These are phyloP conservation scores for Colletotrichum nymphaeae DNA, from an alignment of 2,329 filamentous ascomycete species.

Conservation along the genomic window DNA sequence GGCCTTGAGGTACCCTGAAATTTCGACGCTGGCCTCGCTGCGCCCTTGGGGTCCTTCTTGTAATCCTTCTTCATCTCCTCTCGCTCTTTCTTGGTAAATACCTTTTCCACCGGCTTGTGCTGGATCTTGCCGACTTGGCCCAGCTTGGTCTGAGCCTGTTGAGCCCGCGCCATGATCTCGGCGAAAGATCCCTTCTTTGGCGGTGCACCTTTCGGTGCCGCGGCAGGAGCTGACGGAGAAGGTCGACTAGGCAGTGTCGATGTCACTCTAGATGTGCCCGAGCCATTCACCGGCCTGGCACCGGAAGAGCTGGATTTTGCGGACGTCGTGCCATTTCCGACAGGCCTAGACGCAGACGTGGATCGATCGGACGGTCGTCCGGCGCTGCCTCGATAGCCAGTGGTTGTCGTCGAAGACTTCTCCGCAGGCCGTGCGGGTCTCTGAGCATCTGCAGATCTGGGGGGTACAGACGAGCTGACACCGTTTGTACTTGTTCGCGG, in stretches of 20 bases:
- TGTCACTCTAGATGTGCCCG: background rate
- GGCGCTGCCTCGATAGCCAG: conserved; percentile 35
- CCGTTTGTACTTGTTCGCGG: conserved; percentile 44
- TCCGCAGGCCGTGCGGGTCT: conserved; percentile 35
- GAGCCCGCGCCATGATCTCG: conserved; percentile 79
- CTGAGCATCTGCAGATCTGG: conserved; percentile 40
- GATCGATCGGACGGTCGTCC: conserved; percentile 28
- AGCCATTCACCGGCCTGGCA: conserved; percentile 20
- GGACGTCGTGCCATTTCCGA: conserved; percentile 18
- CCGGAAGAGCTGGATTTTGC: conserved; percentile 20
- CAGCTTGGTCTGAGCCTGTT: conserved; percentile 71
- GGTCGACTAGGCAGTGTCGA: conserved; percentile 21
- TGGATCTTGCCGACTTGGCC: conserved; percentile 78
- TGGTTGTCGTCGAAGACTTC: conserved; percentile 10
- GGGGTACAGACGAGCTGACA: conserved; percentile 37
- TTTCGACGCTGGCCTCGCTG: conserved; percentile 16
- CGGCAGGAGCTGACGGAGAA: conserved; percentile 54
- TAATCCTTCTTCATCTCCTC: conserved; percentile 57
- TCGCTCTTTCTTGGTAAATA: conserved; percentile 67
- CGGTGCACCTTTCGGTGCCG: conserved; percentile 52
- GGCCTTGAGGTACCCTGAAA: conserved; percentile 25
- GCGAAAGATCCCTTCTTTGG: conserved; percentile 81
- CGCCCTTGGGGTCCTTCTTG: conserved; percentile 38
- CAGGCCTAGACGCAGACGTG: conserved; percentile 23
- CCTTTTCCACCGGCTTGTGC: conserved; percentile 77